Conservation (phyloP, 2,329 filamentous ascomycete genomes). For the Zymoseptoria crescenta region DNA sequence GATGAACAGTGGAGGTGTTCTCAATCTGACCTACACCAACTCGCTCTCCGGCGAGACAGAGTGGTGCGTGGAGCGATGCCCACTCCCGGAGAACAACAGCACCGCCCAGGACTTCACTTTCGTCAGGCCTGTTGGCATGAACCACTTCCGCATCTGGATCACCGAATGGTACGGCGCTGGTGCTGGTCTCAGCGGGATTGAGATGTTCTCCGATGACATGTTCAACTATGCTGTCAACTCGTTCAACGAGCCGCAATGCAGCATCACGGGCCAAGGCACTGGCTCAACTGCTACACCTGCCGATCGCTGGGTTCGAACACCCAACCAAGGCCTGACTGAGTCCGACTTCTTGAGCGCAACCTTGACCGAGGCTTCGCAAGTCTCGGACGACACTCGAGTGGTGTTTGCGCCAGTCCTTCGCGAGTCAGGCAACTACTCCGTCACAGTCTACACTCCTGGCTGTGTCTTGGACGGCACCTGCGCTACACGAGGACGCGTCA, state of each 20-base stretch:
- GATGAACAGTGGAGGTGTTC: constrained; percentile 79
- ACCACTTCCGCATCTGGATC: constrained; percentile 75
- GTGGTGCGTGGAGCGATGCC: constrained; percentile 74
- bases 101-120: constrained; percentile 86
- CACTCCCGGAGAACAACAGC: constrained; percentile 62
- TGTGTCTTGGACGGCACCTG: constrained; percentile 77
- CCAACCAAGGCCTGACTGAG: constrained; percentile 56
- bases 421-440: constrained; percentile 83
- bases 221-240: constrained; percentile 69
- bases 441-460: constrained; percentile 87
- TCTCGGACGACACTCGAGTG: constrained; percentile 54
- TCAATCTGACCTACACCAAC: constrained; percentile 93
- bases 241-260: constrained; percentile 84
- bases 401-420: constrained; percentile 77
- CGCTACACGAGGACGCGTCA: constrained; percentile 66
- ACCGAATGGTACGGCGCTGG: constrained; percentile 80
- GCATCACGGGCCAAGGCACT: constrained; percentile 54
- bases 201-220: constrained; percentile 69
- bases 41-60: constrained; percentile 50
- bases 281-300: constrained; percentile 54
- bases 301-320: constrained; percentile 59
- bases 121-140: constrained; percentile 82
- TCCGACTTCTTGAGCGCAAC: constrained; percentile 69
- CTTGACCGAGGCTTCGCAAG: constrained; percentile 41
- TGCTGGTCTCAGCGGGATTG: constrained; percentile 75